Evolutionary conservation across 2,329 filamentous ascomycete genomes (phyloP).

Genomic region (Verticillium longisporum): DNA sequence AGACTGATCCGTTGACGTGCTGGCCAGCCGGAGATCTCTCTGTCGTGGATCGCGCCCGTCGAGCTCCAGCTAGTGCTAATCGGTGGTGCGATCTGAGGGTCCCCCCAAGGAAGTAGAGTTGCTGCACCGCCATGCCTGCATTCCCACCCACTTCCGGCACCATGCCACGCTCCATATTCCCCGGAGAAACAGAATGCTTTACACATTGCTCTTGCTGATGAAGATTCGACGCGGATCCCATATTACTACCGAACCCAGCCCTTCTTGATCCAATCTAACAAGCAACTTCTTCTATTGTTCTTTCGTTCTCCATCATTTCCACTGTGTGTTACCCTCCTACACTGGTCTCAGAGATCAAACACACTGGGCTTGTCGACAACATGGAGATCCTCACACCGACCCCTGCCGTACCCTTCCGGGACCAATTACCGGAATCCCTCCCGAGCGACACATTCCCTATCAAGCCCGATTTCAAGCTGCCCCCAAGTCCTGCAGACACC

Average conservation of each 20-base stretch:
- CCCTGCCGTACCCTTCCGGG: slow-evolving; percentile 1
- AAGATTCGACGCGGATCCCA: background rate
- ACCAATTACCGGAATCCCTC: slow-evolving; percentile 5
- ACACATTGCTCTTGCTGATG: background rate
- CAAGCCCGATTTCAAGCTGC: slow-evolving; percentile 16
- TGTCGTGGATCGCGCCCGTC: background rate
- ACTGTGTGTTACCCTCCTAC: background rate
- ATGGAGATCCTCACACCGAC: slow-evolving; percentile 1
- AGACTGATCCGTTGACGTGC: background rate
- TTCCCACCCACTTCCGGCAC: background rate
- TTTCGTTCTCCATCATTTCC: background rate
- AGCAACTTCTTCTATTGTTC: background rate
- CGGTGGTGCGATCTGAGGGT: background rate
- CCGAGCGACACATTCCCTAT: slow-evolving; percentile 11
- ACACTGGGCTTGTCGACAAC: background rate
- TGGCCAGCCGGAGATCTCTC: background rate
- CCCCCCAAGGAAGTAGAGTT: background rate
- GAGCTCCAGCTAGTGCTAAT: background rate
- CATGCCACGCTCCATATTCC: background rate
- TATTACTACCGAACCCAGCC: background rate
- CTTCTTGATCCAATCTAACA: background rate
- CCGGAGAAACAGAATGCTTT: background rate
- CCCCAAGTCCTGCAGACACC: slow-evolving; percentile 32
- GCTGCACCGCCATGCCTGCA: background rate
- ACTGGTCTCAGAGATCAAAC: background rate